phyloP scores from a whole-genome alignment of 371 early-diverging fungal genomes.

The Catenaria anguillulae region DNA sequence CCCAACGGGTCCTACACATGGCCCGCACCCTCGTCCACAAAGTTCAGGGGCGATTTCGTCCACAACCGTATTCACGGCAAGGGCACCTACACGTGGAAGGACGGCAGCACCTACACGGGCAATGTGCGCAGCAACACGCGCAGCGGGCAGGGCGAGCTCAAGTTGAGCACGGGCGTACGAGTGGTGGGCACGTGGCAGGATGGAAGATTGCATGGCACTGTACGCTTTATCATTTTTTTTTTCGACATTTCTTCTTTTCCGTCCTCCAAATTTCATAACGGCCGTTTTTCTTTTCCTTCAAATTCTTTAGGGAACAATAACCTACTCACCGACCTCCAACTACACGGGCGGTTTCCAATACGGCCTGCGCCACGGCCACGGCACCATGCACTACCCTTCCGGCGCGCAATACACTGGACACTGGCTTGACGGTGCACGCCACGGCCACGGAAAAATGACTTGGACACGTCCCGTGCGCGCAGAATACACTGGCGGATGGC shows the following conservation, averaged over 20 bases:
- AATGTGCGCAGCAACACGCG: neutral
- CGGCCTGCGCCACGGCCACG: conserved; percentile 26
- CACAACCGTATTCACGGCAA: neutral
- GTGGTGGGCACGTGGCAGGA: neutral
- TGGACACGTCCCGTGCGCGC: conserved; percentile 23
- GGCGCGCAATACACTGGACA: conserved; percentile 33
- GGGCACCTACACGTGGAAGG: neutral
- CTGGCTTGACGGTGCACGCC: conserved; percentile 24
- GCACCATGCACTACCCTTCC: conserved; percentile 29
- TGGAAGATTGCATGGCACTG: neutral
- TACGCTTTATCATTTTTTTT: neutral
- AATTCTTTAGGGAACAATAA: neutral
- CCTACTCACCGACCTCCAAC: neutral
- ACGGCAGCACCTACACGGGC: neutral
- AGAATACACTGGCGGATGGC: conserved; percentile 31
- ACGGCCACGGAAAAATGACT: conserved; percentile 28
- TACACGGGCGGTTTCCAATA: conserved; percentile 19
- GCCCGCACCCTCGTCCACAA: neutral
- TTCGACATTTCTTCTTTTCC: too few relatives aligned
- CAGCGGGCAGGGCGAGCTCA: neutral
- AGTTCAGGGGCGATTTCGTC: neutral
- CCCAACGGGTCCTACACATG: neutral
- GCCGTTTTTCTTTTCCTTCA: too few relatives aligned
- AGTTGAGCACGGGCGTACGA: neutral
- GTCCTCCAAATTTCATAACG: too few relatives aligned